phyloP scores from a whole-genome alignment of 2,329 filamentous ascomycete genomes.

The Alternaria metachromatica region DNA sequence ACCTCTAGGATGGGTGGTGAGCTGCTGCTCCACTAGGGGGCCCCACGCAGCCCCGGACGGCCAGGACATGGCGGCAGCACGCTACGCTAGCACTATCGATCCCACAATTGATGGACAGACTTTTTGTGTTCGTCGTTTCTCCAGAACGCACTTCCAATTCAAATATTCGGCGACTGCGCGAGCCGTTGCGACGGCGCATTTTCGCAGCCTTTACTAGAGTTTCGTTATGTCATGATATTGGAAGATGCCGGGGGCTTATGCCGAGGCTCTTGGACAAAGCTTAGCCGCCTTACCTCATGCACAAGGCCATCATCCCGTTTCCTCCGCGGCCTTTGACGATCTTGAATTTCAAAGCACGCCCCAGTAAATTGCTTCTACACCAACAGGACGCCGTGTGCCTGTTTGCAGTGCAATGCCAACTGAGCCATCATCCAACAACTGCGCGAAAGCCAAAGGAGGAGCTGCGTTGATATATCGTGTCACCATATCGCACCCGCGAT shows the following conservation, averaged over 20 bases:
- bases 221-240: constrained; percentile 27
- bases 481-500: constrained; percentile 7
- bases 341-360: constrained; percentile 7
- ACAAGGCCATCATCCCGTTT: constrained; percentile 28
- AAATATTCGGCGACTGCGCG: background rate
- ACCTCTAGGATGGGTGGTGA: constrained; percentile 13
- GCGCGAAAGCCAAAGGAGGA: background rate
- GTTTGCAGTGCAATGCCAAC: background rate
- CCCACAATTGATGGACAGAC: constrained; percentile 4
- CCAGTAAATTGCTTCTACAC: constrained; percentile 13
- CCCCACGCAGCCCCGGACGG: constrained; percentile 15
- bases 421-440: background rate
- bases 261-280: constrained; percentile 40
- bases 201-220: background rate
- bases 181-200: background rate
- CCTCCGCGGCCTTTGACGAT: constrained; percentile 17
- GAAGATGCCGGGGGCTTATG: constrained; percentile 27
- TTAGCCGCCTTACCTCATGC: constrained; percentile 29
- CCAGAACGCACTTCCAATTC: background rate
- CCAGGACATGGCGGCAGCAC: constrained; percentile 16
- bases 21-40: constrained; percentile 17
- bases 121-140: constrained; percentile 4
- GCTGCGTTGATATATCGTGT: background rate
- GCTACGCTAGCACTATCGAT: constrained; percentile 5
- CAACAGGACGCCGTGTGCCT: background rate